Evolutionary conservation across 2,329 filamentous ascomycete genomes (phyloP).

Genomic region (Xylariaceae sp.): DNA sequence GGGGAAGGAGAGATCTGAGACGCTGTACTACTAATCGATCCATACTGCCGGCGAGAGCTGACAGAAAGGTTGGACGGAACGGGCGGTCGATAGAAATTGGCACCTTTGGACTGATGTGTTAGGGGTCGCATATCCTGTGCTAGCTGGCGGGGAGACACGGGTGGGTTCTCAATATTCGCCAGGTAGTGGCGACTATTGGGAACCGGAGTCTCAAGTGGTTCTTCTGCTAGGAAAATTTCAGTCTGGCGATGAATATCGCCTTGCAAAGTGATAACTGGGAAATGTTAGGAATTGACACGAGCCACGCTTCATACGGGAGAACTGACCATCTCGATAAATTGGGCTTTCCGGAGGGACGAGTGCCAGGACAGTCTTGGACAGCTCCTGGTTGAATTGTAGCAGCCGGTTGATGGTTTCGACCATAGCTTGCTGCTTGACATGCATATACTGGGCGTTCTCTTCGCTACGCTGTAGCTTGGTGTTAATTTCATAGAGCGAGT

Average conservation of each 20-base stretch:
- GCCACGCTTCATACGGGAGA: constrained; percentile 5
- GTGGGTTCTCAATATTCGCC: constrained; percentile 63
- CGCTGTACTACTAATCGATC: constrained; percentile 68
- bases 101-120: constrained; percentile 49
- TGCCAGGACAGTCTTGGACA: constrained; percentile 68
- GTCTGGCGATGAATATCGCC: constrained; percentile 56
- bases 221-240: constrained; percentile 54
- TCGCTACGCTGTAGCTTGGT: constrained; percentile 73
- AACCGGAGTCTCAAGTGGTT: constrained; percentile 62
- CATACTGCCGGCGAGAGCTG: constrained; percentile 72
- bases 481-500: constrained; percentile 75
- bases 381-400: constrained; percentile 74
- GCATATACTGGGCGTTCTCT: constrained; percentile 73
- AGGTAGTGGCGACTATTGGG: constrained; percentile 63
- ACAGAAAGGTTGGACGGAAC: constrained; percentile 77
- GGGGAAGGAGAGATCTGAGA: constrained; percentile 70
- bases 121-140: constrained; percentile 70
- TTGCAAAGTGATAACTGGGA: constrained; percentile 53
- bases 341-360: constrained; percentile 71
- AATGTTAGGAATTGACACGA: constrained; percentile 17
- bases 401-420: constrained; percentile 72
- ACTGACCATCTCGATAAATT: constrained; percentile 76
- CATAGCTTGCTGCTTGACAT: constrained; percentile 73
- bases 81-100: constrained; percentile 66
- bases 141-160: constrained; percentile 81